phyloP scores from a whole-genome alignment of 495 filamentous ascomycete species.

The Pseudomonodictys pantanalensis region DNA sequence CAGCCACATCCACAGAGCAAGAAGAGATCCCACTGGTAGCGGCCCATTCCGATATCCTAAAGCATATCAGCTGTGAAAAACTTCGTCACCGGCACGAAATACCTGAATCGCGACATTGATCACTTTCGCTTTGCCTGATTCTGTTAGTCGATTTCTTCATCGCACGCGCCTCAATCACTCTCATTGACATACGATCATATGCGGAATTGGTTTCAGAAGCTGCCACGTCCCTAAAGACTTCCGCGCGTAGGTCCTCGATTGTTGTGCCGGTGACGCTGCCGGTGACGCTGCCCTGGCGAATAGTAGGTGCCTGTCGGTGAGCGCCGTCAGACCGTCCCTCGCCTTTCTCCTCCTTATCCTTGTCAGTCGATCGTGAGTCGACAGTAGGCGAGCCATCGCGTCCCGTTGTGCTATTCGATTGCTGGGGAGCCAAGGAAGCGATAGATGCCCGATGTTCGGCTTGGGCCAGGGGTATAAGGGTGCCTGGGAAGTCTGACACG shows the following conservation, averaged over 20 bases:
- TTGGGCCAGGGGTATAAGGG: constrained; percentile 53
- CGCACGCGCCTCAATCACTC: neutral
- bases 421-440: too few relatives aligned
- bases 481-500: constrained; percentile 48
- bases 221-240: constrained; percentile 48
- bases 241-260: constrained; percentile 49
- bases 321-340: neutral
- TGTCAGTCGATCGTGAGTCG: constrained; percentile 19
- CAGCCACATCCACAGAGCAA: constrained; percentile 34
- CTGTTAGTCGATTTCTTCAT: neutral
- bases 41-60: constrained; percentile 37
- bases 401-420: too few relatives aligned
- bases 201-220: constrained; percentile 49
- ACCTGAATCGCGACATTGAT: constrained; percentile 36
- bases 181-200: constrained; percentile 54
- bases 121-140: constrained; percentile 53
- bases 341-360: constrained; percentile 29
- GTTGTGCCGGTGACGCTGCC: constrained; percentile 36
- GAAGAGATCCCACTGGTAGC: constrained; percentile 35
- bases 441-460: constrained; percentile 41
- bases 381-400: constrained; percentile 19
- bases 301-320: constrained; percentile 18
- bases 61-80: too few relatives aligned
- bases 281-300: too few relatives aligned
- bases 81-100: too few relatives aligned